Evolutionary conservation across 306 rosid genomes (phyloP), one percentile per base, ranked within the genome.

Genomic region (Pterocarpus macrocarpus): DNA sequence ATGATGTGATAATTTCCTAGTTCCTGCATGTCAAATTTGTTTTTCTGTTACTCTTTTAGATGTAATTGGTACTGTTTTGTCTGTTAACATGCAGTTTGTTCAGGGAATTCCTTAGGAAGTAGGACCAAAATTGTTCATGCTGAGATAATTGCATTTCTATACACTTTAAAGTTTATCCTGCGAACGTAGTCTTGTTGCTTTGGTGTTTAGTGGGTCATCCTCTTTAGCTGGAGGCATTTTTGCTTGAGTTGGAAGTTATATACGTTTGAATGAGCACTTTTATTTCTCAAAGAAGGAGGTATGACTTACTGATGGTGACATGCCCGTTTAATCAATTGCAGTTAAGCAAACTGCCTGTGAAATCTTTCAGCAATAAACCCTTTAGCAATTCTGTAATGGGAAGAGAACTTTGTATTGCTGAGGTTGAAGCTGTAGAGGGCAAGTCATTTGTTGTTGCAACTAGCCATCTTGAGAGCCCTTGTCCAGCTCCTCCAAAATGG

Each of bases 401-500:
- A 59, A 91, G 99, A 87, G 95, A 91, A 79, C 95, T 95, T 39
- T 91, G 97, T 82, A 76, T 90, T 79, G 89, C 92, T 15, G 95
- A 92, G 86, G 87, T 91, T 85, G 97, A 92, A 85, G 82, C 69
- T 85, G 81, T 16, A 69, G 64, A 59, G 22, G 86, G 87, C 72
- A 89, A 85, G 62, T 67, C 87, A 13, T 80, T 95, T 76, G 88
- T 85, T 61, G 82, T 95, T 71, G 99, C 97, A 45, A 95, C 97
- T 36, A 93, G 93, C 93, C 99, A 95, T 89, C 95, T 95, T 22
- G 99, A 93, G 85, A 95, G 99, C 79, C 99, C 99, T 57, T 85
- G 89, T 76, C 99, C 97, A 0, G 93, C 56, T 7, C 99, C 97
- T 39, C 99, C 99, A 0, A 95, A 75, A 65, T 93, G 94, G 94